Percentiles rank a stretch among this genome's conserved stretches.
Conservation (phyloP, 805 yeast species). For the Saturnispora diversa region DNA sequence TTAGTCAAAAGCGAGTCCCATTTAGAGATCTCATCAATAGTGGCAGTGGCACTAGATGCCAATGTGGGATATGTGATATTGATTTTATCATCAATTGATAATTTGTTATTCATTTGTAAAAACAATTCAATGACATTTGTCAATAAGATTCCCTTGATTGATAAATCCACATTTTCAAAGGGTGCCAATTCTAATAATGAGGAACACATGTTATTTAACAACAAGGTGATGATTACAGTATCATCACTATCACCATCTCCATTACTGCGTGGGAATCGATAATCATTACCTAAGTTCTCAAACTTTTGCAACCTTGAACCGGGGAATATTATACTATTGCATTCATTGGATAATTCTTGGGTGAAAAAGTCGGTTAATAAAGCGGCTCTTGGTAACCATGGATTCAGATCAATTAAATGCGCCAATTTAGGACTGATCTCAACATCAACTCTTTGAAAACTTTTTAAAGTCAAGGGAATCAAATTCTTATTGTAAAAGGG, state of each 20-base stretch:
- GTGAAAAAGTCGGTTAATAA: not conserved
- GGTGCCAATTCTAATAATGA: slow-evolving; percentile 5
- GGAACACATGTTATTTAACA: slow-evolving; percentile 10
- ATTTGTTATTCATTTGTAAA: not conserved
- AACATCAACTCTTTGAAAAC: slow-evolving; percentile 15
- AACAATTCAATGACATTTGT: slow-evolving; percentile 8
- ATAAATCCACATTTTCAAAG: not conserved
- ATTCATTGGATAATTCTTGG: not conserved
- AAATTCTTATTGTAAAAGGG: slow-evolving; percentile 18
- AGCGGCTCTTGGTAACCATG: slow-evolving; percentile 10
- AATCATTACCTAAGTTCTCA: slow-evolving; percentile 1
- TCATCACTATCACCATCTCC: not conserved
- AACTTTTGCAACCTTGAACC: slow-evolving; percentile 5
- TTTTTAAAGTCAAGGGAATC: slow-evolving; percentile 22
- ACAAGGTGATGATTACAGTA: not conserved
- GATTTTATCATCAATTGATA: not conserved
- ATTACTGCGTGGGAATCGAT: slow-evolving; percentile 1
- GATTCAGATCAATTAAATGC: slow-evolving; percentile 9
- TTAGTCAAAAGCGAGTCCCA: not conserved
- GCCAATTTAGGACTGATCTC: slow-evolving; percentile 3
- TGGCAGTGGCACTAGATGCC: not conserved
- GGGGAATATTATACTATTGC: not conserved
- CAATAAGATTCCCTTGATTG: slow-evolving; percentile 1
- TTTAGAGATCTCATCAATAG: not conserved
- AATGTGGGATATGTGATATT: not conserved